Evolutionary conservation across 768 basidiomycete species (phyloP).

Genomic region (Epithele typhae): DNA sequence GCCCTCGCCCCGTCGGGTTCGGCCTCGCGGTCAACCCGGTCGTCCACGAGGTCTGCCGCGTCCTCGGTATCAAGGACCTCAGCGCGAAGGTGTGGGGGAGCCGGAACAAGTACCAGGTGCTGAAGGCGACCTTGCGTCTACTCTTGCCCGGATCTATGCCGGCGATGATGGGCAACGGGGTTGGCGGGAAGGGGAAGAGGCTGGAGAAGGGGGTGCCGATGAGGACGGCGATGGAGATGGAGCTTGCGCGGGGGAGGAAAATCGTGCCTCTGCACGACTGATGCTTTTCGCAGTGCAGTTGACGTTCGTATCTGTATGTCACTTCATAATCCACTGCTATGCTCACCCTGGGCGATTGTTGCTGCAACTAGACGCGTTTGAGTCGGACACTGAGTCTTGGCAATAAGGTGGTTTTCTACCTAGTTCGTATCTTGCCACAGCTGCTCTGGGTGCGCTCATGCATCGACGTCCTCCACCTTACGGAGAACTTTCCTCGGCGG

Average conservation of each 20-base stretch:
- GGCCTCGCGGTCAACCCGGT: slow-evolving; percentile 87
- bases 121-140: slow-evolving; percentile 81
- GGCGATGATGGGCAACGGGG: slow-evolving; percentile 75
- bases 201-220: slow-evolving; percentile 76
- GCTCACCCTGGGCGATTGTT: too few species aligned
- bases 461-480: too few species aligned
- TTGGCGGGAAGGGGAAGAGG: slow-evolving; percentile 68
- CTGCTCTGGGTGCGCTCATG: too few species aligned
- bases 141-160: slow-evolving; percentile 83
- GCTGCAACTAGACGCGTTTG: too few species aligned
- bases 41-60: slow-evolving; percentile 85
- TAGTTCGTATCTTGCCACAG: too few species aligned
- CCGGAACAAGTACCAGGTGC: slow-evolving; percentile 78
- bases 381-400: too few species aligned
- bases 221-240: slow-evolving; percentile 61
- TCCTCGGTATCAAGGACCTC: slow-evolving; percentile 92
- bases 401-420: too few species aligned
- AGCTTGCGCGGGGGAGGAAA: slow-evolving; percentile 79
- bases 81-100: slow-evolving; percentile 96
- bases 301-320: too few species aligned
- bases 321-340: too few species aligned
- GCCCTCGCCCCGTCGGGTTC: slow-evolving; percentile 86
- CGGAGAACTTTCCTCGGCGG: too few species aligned
- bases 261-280: slow-evolving; percentile 50
- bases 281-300: too few species aligned